These are phyloP conservation scores for Sesbania bispinosa DNA, from an alignment of 306 rosid genomes.

Conservation along the genomic window DNA sequence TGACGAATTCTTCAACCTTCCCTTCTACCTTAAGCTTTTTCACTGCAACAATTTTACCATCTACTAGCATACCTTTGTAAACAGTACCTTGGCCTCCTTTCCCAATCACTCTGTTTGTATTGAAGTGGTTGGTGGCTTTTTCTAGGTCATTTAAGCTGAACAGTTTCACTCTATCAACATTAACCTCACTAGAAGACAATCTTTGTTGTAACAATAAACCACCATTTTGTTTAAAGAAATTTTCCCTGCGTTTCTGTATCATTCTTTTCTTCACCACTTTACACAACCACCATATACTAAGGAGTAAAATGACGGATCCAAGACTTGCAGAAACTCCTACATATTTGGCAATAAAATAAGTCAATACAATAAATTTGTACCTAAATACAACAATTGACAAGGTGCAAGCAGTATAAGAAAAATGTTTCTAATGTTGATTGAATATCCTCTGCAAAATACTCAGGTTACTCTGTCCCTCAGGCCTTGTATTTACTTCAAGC, in stretches of 20 bases:
- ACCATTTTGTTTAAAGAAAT: slow-evolving; percentile 35
- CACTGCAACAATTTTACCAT: slow-evolving; percentile 34
- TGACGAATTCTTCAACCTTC: slow-evolving; percentile 33
- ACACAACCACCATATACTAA: slow-evolving; percentile 11
- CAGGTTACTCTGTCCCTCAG: no score
- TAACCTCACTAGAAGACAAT: slow-evolving; percentile 16
- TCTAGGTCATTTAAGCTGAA: slow-evolving; percentile 31
- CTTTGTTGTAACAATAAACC: slow-evolving; percentile 32
- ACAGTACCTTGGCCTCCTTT: slow-evolving; percentile 46
- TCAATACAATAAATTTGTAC: no score
- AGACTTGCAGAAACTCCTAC: slow-evolving; percentile 34
- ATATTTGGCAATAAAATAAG: no score
- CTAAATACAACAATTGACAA: no score
- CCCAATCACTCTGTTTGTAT: slow-evolving; percentile 31
- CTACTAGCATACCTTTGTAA: slow-evolving; percentile 35
- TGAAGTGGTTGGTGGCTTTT: slow-evolving; percentile 35
- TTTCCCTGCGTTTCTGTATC: slow-evolving; percentile 15
- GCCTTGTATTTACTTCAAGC: no score
- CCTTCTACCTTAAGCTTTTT: slow-evolving; percentile 31
- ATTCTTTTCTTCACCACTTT: slow-evolving; percentile 10
- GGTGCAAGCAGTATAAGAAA: no score
- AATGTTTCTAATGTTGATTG: no score
- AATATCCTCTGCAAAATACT: no score
- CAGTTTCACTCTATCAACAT: slow-evolving; percentile 2
- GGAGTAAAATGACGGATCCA: slow-evolving; percentile 19